Evolutionary conservation across 1,139 yeast species (phyloP).

Genomic region (Candida sojae): DNA sequence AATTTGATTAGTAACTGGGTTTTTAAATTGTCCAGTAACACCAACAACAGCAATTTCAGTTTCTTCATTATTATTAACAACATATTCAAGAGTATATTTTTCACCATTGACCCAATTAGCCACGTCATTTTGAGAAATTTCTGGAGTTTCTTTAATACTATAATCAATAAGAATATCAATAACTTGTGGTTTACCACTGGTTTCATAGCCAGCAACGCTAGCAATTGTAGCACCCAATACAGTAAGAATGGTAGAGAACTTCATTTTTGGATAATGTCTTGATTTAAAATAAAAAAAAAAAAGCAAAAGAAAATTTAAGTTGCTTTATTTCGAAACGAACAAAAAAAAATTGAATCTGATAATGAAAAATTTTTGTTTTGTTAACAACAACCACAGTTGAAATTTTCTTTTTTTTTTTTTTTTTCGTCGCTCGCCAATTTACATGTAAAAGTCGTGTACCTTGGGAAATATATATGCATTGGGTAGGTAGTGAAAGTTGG

Average conservation of each 20-base stretch:
- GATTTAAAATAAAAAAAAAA: not conserved
- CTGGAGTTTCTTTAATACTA: constrained; percentile 43
- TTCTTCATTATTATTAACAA: constrained; percentile 59
- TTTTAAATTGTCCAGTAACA: constrained; percentile 69
- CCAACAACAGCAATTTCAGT: constrained; percentile 59
- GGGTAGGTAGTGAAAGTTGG: no score
- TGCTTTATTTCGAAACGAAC: no score
- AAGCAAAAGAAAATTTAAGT: not conserved
- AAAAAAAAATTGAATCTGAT: no score
- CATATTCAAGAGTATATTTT: constrained; percentile 54
- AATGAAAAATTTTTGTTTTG: no score
- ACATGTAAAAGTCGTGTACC: no score
- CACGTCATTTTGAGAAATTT: constrained; percentile 32
- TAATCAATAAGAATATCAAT: constrained; percentile 45
- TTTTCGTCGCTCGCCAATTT: no score
- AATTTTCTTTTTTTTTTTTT: no score
- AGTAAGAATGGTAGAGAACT: constrained; percentile 19
- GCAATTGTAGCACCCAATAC: constrained; percentile 19
- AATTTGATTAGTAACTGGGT: constrained; percentile 53
- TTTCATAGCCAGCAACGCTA: constrained; percentile 20
- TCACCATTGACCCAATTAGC: constrained; percentile 55
- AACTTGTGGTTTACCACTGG: constrained; percentile 17
- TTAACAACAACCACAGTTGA: no score
- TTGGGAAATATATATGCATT: no score
- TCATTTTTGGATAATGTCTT: constrained; percentile 14